phyloP scores from a whole-genome alignment of 305 asterid species.

The Fraxinus latifolia region DNA sequence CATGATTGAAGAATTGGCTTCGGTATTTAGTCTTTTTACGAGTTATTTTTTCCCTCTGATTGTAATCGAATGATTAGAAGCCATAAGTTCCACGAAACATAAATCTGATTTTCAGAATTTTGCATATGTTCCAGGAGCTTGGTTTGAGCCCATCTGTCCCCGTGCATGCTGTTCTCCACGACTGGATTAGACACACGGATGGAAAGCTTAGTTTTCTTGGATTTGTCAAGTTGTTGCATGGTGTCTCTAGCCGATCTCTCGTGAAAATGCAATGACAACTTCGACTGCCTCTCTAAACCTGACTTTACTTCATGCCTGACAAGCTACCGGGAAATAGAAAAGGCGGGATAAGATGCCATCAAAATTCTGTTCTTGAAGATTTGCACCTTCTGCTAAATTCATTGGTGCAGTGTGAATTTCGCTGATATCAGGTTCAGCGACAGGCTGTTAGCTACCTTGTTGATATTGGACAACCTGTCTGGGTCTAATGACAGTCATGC shows the following conservation, averaged over 20 bases:
- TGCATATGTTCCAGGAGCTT: slow-evolving; percentile 50
- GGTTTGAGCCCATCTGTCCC: slow-evolving; percentile 71
- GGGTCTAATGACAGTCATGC: not conserved
- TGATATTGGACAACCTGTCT: not conserved
- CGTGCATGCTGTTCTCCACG: slow-evolving; percentile 63
- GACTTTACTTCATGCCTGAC: not conserved
- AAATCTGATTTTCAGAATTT: not conserved
- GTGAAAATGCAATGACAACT: slow-evolving; percentile 43
- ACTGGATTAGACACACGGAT: slow-evolving; percentile 70
- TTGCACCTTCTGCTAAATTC: not conserved
- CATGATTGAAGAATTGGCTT: slow-evolving; percentile 69
- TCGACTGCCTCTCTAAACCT: not conserved
- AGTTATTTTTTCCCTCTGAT: not conserved
- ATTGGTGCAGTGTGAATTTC: not conserved
- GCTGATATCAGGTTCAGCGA: not conserved
- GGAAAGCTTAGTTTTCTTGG: slow-evolving; percentile 80
- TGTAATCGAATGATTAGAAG: not conserved
- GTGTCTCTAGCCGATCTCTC: slow-evolving; percentile 53
- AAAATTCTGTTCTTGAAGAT: not conserved
- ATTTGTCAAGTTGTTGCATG: slow-evolving; percentile 61
- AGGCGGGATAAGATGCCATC: slow-evolving; percentile 2
- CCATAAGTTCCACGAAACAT: not conserved
- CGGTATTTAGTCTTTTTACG: slow-evolving; percentile 36
- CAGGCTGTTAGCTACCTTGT: not conserved
- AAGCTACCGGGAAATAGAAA: not conserved